A percentile compares a stretch with the other conserved stretches of the same genome.
Evolutionary conservation across 2,329 filamentous ascomycete species (phyloP).

Genomic region (Pestalotiopsis sp.): DNA sequence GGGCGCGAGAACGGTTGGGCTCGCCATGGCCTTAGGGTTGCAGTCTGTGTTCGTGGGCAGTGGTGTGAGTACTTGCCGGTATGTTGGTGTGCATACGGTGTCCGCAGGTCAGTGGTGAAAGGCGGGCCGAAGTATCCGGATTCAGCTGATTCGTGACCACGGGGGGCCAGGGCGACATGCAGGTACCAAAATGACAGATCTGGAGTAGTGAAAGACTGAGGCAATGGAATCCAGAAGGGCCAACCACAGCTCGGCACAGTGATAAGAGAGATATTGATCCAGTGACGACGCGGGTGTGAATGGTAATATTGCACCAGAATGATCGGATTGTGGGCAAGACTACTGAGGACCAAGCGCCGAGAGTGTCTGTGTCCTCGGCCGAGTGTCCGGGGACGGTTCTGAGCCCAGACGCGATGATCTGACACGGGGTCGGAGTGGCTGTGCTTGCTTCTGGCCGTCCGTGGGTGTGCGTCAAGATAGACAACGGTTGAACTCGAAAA

Average conservation of each 20-base stretch:
- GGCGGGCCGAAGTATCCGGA: not conserved
- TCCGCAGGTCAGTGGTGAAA: not conserved
- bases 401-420: not conserved
- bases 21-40: constrained; percentile 19
- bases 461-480: not conserved
- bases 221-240: not conserved
- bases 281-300: not conserved
- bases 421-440: not conserved
- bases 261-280: not conserved
- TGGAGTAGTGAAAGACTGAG: not conserved
- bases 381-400: not conserved
- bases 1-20: constrained; percentile 21
- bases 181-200: constrained; percentile 1
- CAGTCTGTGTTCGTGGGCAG: not conserved
- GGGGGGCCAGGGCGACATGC: not conserved
- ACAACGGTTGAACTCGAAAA: not conserved
- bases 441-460: not conserved
- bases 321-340: not conserved
- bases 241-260: not conserved
- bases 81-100: constrained; percentile 14
- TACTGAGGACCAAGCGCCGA: not conserved
- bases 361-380: not conserved
- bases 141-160: not conserved
- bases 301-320: not conserved
- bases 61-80: constrained; percentile 8